Evolutionary conservation across 106 monocot genomes (phyloP).

Genomic region (Triglochin maritima): DNA sequence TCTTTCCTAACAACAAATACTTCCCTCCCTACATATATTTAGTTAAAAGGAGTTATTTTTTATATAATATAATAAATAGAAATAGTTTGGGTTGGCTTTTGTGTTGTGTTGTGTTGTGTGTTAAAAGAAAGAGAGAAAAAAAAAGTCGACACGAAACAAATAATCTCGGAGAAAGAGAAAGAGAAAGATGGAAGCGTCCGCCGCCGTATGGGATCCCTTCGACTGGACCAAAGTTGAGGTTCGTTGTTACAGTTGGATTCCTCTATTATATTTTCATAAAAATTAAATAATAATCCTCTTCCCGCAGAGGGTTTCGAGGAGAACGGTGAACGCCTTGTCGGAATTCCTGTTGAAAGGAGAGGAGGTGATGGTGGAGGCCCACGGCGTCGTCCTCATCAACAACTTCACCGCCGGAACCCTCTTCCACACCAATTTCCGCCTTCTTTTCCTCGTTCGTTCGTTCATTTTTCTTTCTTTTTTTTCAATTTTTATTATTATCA

Average conservation of each 20-base stretch:
- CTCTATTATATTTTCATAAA: neutral
- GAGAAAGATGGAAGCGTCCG: neutral
- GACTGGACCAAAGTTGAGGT: slow-evolving; percentile 79
- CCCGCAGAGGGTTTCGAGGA: slow-evolving; percentile 31
- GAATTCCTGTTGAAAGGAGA: slow-evolving; percentile 78
- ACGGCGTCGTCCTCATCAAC: slow-evolving; percentile 89
- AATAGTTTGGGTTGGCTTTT: too few relatives aligned
- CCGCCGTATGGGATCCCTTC: slow-evolving; percentile 59
- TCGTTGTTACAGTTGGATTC: neutral
- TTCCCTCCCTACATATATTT: too few relatives aligned
- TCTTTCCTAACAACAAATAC: too few relatives aligned
- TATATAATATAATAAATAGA: too few relatives aligned
- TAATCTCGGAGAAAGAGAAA: too few relatives aligned
- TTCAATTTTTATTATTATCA: neutral
- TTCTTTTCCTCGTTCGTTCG: slow-evolving; percentile 73
- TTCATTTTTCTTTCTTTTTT: neutral
- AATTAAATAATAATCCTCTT: neutral
- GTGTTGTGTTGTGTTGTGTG: too few relatives aligned
- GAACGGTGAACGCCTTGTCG: slow-evolving; percentile 33
- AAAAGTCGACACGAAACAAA: too few relatives aligned
- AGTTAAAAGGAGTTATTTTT: too few relatives aligned
- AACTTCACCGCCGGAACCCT: slow-evolving; percentile 72
- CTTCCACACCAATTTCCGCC: slow-evolving; percentile 80
- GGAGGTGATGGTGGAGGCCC: slow-evolving; percentile 47
- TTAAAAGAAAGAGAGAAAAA: too few relatives aligned